Conservation (phyloP, 306 rosid genomes). For the Sindora glabra region DNA sequence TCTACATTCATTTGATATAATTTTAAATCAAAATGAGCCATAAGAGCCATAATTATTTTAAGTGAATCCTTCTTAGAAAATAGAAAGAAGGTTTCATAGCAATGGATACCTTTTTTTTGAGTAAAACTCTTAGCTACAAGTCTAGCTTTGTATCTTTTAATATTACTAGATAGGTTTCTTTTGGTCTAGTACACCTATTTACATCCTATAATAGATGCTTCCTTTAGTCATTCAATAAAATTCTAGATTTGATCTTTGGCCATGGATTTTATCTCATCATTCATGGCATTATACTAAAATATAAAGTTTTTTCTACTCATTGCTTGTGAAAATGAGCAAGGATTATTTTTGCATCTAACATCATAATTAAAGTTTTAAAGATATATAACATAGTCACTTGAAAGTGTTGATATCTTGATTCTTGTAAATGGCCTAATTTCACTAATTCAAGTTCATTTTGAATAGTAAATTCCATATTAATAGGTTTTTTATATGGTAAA, state of each 20-base stretch:
- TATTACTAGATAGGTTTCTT: not conserved
- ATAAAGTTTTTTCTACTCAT: not conserved
- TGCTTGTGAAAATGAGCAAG: not conserved
- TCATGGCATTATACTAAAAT: too few species aligned
- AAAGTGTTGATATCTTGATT: not conserved
- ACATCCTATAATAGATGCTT: not conserved
- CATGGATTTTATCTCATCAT: too few species aligned
- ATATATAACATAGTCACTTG: not conserved
- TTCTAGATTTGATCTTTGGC: not conserved
- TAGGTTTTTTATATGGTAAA: too few species aligned
- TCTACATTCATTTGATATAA: not conserved
- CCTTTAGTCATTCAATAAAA: not conserved
- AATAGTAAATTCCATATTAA: too few species aligned
- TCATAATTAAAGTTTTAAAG: not conserved
- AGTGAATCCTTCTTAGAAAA: not conserved
- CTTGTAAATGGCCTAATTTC: not conserved
- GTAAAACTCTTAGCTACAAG: not conserved
- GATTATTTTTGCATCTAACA: not conserved
- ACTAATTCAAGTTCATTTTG: not conserved
- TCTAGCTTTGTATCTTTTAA: not conserved
- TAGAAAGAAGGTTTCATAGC: not conserved
- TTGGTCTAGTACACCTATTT: not conserved
- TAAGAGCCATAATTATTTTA: not conserved
- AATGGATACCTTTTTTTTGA: not conserved
- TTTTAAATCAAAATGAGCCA: not conserved